Conservation (phyloP, 441 rosid species). For the Theobroma grandiflorum region DNA sequence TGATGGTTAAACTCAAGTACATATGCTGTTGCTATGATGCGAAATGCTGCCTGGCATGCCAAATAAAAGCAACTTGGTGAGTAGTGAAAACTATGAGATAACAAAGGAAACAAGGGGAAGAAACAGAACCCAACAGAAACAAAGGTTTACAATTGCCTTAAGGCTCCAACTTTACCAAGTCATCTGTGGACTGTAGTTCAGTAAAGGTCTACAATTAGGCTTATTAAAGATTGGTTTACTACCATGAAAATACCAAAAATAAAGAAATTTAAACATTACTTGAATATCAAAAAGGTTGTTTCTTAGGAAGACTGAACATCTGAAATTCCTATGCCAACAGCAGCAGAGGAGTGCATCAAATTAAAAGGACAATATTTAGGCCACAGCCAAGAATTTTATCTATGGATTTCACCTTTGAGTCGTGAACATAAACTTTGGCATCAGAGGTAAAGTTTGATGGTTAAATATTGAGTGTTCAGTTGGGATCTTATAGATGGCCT, state of each 20-base stretch:
- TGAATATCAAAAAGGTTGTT: neutral
- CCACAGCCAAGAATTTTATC: neutral
- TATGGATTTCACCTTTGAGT: neutral
- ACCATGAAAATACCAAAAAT: neutral
- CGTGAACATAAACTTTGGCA: neutral
- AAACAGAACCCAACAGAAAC: neutral
- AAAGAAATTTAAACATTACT: neutral
- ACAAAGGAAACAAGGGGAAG: neutral
- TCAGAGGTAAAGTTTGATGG: neutral
- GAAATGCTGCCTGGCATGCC: constrained; percentile 68
- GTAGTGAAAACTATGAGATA: constrained; percentile 24
- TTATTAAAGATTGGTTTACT: neutral
- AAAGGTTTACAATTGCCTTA: neutral
- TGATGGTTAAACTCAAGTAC: constrained; percentile 87
- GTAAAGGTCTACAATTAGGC: neutral
- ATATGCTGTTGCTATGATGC: constrained; percentile 83
- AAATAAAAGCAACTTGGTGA: constrained; percentile 33
- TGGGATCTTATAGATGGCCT: neutral
- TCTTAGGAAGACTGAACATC: neutral
- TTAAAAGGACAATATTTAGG: neutral
- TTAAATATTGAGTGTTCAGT: neutral
- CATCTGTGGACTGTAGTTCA: neutral
- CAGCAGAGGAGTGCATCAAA: neutral
- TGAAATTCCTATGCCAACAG: neutral
- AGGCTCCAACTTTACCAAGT: neutral